Evolutionary conservation across 495 filamentous ascomycete species (phyloP), one percentile per base, ranked within the genome.

Genomic region (Penicillium atrosanguineum): DNA sequence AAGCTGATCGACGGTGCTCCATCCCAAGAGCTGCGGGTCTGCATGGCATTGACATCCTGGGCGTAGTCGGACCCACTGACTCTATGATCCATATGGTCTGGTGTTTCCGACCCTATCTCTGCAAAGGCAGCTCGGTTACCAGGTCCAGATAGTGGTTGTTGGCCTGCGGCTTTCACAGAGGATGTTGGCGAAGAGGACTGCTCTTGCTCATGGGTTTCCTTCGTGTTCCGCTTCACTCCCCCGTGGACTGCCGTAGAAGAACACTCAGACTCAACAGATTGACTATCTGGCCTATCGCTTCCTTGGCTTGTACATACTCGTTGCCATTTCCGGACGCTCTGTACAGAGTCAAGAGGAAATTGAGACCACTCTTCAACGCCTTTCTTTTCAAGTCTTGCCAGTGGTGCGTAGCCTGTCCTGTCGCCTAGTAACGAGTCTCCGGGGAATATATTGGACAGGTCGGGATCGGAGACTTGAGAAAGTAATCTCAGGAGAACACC

Each of bases 271-370:
- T 39, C 25, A 46, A 34, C 8, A 12, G 31, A 2, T 7, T 11
- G 25, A n/a, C 26, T 20, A 1, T 28, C 26, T 11, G 48, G 28
- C 23, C 44, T 25, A n/a, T 16, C 29, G 14, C 14, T 41, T 20
- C 44, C 31, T 14, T 50, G 45, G 12, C 26, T 47, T 9, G 41
- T 55, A 40, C 57, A 70, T 38, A 66, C 61, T n/a, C 59, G 44
- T 55, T 73, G 66, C 71, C 72, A 76, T 31, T 54, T 52, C n/a
- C 69, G 68, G 12, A 74, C 62, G 45, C 63, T 69, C 5, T 57
- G 37, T 1, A 61, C 61, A 16, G 64, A 67, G 18, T 65, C 59
- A n/a, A 76, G 59, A 15, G 71, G 72, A 44, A 67, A 71, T 11
- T 53, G 49, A 31, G 61, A 61, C 72, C 72, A 75, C 25, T 69